Evolutionary conservation across 257 asterid genomes (phyloP), one percentile per base, ranked within the genome.

Genomic region (Solanum etuberosum): DNA sequence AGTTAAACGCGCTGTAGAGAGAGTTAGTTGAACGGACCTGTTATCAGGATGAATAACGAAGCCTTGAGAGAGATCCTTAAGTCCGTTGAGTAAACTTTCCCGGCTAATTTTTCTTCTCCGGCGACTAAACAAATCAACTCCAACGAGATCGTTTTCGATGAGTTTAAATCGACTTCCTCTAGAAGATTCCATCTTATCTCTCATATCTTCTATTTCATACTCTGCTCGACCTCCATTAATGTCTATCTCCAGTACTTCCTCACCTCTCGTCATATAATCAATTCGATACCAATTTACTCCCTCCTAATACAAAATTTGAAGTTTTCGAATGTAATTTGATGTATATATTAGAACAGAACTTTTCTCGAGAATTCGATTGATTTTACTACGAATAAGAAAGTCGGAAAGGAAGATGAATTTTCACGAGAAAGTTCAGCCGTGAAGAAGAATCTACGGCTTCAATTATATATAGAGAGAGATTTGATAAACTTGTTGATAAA

Each of bases 151-250:
- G 9, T 54, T 77, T 65, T 54, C 72, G 10, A 84, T 65, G 18
- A 84, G 43, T 9, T 51, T 77, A 29, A 91, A 91, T 85, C 91
- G 87, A 83, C 91, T 89, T 31, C 90, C 92, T 65, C 87, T 59
- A 5, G 92, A 85, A 4, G 93, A 89, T 73, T 72, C 83, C 6
- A 91, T 88, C n/a, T 32, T 87, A 59, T 83, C 86, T 83, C 80
- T 67, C 25, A 63, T 37, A 27, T 84, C 74, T 27, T 84, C 80
- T 13, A 40, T 77, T 43, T 54, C 88, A 86, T 86, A 86, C 85
- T 73, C 88, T 27, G 29, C 88, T 37, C 35, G 0, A 67, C 5
- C 84, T 73, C 83, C 84, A 16, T 72, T 34, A 6, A 7, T 27
- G 9, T 54, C 46, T 38, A 32, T 57, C 88, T 86, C 85, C 85